phyloP scores from a whole-genome alignment of 192 early-diverging fungal species.

The Mortierella claussenii region DNA sequence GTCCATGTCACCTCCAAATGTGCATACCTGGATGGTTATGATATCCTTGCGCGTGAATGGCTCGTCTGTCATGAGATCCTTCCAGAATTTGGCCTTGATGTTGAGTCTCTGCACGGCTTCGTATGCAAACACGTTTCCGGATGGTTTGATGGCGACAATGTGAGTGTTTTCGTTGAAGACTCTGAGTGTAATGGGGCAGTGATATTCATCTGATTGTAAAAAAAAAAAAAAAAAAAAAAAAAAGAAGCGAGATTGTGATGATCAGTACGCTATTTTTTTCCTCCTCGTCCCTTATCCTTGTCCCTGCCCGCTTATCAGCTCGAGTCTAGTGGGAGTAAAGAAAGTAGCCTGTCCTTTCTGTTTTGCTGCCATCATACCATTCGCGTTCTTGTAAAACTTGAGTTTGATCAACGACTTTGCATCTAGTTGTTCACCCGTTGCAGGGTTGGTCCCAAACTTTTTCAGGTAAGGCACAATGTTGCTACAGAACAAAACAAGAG shows the following conservation, averaged over 20 bases:
- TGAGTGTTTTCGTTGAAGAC: constrained; percentile 85
- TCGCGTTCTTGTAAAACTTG: constrained; percentile 84
- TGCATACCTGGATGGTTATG: constrained; percentile 81
- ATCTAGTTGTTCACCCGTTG: constrained; percentile 80
- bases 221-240: constrained; percentile 1
- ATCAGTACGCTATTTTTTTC: constrained; percentile 1
- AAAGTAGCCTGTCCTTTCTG: too few relatives aligned
- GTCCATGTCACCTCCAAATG: neutral
- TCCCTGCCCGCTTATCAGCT: too few relatives aligned
- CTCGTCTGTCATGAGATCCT: constrained; percentile 87
- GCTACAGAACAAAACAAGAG: constrained; percentile 8
- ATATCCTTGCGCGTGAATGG: constrained; percentile 90
- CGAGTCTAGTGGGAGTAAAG: too few relatives aligned
- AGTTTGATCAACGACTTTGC: constrained; percentile 80
- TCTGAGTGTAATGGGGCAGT: constrained; percentile 93
- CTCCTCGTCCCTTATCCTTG: neutral
- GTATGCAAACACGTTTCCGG: constrained; percentile 90
- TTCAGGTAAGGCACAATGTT: constrained; percentile 86
- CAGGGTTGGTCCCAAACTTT: constrained; percentile 87
- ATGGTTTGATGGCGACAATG: constrained; percentile 86
- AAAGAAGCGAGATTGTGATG: too few relatives aligned
- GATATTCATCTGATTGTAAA: constrained; percentile 68
- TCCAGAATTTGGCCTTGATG: constrained; percentile 86
- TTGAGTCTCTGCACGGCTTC: constrained; percentile 90
- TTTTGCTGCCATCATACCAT: constrained; percentile 42